Evolutionary conservation across 1,284 basidiomycete genomes (phyloP).

Genomic region (Schizophyllum commune): DNA sequence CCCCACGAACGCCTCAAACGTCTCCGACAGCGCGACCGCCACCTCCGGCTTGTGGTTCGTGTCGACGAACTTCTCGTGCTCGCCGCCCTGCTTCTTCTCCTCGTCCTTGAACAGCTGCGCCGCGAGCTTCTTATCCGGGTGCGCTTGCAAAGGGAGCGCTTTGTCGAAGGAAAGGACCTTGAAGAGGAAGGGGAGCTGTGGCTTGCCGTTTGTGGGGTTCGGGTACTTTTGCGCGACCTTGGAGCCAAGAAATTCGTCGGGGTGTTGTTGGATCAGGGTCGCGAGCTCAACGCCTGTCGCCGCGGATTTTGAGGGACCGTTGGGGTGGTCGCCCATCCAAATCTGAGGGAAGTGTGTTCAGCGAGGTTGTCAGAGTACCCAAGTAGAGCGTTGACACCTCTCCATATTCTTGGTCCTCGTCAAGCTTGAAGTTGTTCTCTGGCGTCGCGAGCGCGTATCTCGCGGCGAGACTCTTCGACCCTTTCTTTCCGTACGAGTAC

Average conservation of each 20-base stretch:
- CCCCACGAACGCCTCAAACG: conserved; percentile 55
- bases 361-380: too few species aligned
- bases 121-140: conserved; percentile 54
- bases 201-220: conserved; percentile 8
- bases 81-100: conserved; percentile 24
- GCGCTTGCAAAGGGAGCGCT: conserved; percentile 63
- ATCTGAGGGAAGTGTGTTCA: too few species aligned
- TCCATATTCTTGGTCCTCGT: neutral
- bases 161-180: conserved; percentile 57
- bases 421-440: neutral
- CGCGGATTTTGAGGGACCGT: conserved; percentile 38
- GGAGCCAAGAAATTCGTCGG: conserved; percentile 27
- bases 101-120: conserved; percentile 28
- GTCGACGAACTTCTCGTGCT: conserved; percentile 43
- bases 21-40: conserved; percentile 53
- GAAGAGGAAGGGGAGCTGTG: conserved; percentile 46
- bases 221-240: conserved; percentile 25
- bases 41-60: conserved; percentile 63
- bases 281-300: conserved; percentile 25
- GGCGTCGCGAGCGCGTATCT: neutral
- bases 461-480: neutral
- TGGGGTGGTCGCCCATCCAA: conserved; percentile 68
- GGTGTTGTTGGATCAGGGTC: conserved; percentile 30
- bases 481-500: conserved; percentile 1
- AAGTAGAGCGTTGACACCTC: neutral